These are phyloP conservation scores for Ceratobasidium sp. DNA, from an alignment of 1,284 basidiomycete species.

Conservation along the genomic window DNA sequence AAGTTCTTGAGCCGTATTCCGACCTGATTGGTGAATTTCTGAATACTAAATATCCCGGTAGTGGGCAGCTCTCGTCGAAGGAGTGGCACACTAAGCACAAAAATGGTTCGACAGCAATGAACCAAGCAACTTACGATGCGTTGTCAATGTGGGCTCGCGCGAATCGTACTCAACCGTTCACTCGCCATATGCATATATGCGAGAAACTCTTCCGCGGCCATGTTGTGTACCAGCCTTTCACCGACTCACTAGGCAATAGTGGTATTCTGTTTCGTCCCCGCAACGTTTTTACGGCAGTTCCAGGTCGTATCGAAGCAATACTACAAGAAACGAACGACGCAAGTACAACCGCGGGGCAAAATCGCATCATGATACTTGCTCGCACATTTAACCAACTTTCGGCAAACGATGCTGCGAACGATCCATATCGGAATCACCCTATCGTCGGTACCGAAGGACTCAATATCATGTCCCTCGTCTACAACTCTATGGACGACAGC, in stretches of 20 bases:
- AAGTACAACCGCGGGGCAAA: not conserved
- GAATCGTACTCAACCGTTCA: not conserved
- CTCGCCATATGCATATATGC: not conserved
- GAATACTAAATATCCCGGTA: not conserved
- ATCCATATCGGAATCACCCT: not conserved
- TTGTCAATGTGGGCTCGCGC: not conserved
- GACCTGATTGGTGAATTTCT: not conserved
- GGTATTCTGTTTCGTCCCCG: not conserved
- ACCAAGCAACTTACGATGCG: not conserved
- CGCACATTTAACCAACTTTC: not conserved
- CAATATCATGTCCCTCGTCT: not conserved
- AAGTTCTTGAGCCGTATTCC: not conserved
- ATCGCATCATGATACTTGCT: not conserved
- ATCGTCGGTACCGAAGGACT: not conserved
- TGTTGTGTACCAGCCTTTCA: slow-evolving; percentile 7
- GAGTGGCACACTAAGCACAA: not conserved
- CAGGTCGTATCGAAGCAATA: not conserved
- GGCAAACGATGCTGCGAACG: not conserved
- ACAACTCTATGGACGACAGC: not conserved
- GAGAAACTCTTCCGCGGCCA: not conserved
- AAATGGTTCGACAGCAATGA: too few species aligned
- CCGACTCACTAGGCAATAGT: not conserved
- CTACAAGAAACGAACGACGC: not conserved
- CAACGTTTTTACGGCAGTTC: not conserved
- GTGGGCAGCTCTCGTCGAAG: too few species aligned